Base-by-base conservation (phyloP, 2,329 filamentous ascomycete species). In the Ophiobolus disseminans region DNA sequence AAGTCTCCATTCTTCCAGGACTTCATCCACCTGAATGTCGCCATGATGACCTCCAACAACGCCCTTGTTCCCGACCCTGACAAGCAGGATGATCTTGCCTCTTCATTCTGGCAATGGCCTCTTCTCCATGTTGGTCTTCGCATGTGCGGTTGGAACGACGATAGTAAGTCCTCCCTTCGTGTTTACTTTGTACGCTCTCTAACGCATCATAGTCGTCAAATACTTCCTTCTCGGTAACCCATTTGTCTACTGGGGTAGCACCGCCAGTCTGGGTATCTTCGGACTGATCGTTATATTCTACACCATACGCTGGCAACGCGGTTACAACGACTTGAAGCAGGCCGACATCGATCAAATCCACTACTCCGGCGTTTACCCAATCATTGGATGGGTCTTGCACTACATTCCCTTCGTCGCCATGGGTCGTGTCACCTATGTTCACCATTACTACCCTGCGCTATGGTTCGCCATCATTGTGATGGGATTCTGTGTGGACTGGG, bases 21-120 rank as follows among this genome's bases (percentile, higher is more conserved):
- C 75, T 99, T 99, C 68, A 87, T 99, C 57, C 94, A 99, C 74
- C 80, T 97, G 53, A 99, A 99, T 72, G 94, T 99, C 54, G 94
- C 94, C 55, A 99, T 99, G 94, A 97, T 97, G 93, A 99, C 94
- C 3, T 97, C 94, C 30, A 99, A 99, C 82, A 99, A 99, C 70
- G 94, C 94, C 19, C 85, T 99, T 36, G 91, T 99, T 16, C 94
- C 94, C 3, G 94, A 99, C 68, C 93, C 94, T 4, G 94, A 99
- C 74, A 99, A 99, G 83, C 94, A 99, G 75, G 94, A 99, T 68
- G 94, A 99, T 68, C 85, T 99, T 38, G 94, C 94, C 23, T 99
- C 94, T 11, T 82, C 91, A 60, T 97, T 92, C 81, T 99, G 94
- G 94, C 92, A 99, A 77, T 99, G 94, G 94, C 94, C 94, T 16